A percentile compares a stretch with the other conserved stretches of the same genome.
Conservation (phyloP, 1,139 yeast genomes). For the Debaryomycetaceae sp. region DNA sequence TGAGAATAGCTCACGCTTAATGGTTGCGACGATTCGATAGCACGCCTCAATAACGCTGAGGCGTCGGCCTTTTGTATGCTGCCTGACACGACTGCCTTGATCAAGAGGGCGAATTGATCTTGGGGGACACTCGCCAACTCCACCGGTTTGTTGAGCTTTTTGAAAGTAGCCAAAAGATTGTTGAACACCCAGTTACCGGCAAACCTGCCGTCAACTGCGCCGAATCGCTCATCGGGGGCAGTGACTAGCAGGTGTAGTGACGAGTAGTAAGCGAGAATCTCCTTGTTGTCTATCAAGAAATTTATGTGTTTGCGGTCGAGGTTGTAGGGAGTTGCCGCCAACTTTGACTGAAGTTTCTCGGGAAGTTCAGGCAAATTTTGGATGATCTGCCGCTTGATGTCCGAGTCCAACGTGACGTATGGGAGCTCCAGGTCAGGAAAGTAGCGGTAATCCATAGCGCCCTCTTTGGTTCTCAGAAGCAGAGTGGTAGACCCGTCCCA, state of each 20-base stretch:
- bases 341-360: constrained; percentile 47
- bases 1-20: constrained; percentile 10
- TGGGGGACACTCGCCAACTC: constrained; percentile 29
- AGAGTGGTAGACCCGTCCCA: constrained; percentile 79
- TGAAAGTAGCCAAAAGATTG: constrained; percentile 68
- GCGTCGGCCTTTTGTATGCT: constrained; percentile 14
- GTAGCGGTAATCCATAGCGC: constrained; percentile 81
- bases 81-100: constrained; percentile 18
- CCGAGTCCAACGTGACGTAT: constrained; percentile 40
- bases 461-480: constrained; percentile 71
- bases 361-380: constrained; percentile 57
- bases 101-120: constrained; percentile 20
- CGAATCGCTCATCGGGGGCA: constrained; percentile 9
- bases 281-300: constrained; percentile 47
- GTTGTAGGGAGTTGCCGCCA: constrained; percentile 50
- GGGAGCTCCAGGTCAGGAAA: constrained; percentile 94
- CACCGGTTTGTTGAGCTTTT: constrained; percentile 44
- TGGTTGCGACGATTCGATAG: not conserved
- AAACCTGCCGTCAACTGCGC: constrained; percentile 26
- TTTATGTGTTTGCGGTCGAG: constrained; percentile 70
- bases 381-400: constrained; percentile 31
- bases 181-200: constrained; percentile 84
- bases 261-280: constrained; percentile 48
- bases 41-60: not conserved
- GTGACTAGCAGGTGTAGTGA: constrained; percentile 30